These are phyloP conservation scores for Syncephalastrum monosporum DNA, from an alignment of 371 early-diverging fungal genomes.

Conservation along the genomic window DNA sequence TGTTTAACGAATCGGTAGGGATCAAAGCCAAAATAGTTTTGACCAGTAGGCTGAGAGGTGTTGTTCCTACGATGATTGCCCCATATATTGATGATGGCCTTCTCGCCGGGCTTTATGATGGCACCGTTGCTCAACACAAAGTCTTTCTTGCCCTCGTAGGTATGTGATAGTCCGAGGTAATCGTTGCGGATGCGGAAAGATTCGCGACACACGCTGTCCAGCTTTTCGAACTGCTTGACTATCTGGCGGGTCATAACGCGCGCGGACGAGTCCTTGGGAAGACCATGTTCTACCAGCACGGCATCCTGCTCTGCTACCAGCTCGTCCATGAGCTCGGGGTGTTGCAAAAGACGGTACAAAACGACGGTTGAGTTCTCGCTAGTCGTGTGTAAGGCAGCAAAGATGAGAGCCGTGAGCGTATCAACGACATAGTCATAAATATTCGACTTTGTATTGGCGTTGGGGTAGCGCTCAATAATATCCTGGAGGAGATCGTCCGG, in stretches of 20 bases:
- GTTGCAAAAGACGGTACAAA: slow-evolving; percentile 39
- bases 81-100: slow-evolving; percentile 21
- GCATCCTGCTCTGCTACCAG: slow-evolving; percentile 43
- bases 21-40: slow-evolving; percentile 28
- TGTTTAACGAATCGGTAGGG: slow-evolving; percentile 48
- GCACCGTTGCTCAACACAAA: slow-evolving; percentile 41
- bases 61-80: slow-evolving; percentile 15
- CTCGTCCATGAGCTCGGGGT: slow-evolving; percentile 39
- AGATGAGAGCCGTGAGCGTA: slow-evolving; percentile 26
- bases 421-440: slow-evolving; percentile 7
- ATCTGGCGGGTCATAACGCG: slow-evolving; percentile 25
- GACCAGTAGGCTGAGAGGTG: slow-evolving; percentile 8
- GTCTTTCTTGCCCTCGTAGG: slow-evolving; percentile 20
- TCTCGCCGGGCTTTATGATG: slow-evolving; percentile 34
- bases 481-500: slow-evolving; percentile 25
- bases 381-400: slow-evolving; percentile 45
- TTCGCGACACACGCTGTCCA: slow-evolving; percentile 56
- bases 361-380: slow-evolving; percentile 34
- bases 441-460: not conserved
- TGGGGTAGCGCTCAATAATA: slow-evolving; percentile 13
- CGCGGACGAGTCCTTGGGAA: not conserved
- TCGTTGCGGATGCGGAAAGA: slow-evolving; percentile 28
- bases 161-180: slow-evolving; percentile 29
- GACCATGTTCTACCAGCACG: slow-evolving; percentile 16
- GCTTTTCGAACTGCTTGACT: slow-evolving; percentile 35